Evolutionary conservation across 345 rosid genomes (phyloP).

Genomic region (Syzygium aromaticum): DNA sequence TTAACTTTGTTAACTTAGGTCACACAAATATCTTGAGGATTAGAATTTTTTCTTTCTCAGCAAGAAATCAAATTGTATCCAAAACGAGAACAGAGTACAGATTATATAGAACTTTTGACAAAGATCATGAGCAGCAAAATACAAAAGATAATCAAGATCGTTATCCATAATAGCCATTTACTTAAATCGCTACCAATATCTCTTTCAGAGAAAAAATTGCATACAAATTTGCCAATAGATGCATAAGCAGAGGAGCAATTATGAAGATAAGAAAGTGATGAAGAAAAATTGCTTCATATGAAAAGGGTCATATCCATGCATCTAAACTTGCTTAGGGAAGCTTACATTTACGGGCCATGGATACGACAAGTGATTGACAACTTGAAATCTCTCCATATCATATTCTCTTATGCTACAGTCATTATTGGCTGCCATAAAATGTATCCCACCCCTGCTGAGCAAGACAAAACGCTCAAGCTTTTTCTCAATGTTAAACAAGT

Average conservation of each 20-base stretch:
- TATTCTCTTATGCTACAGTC: constrained; percentile 40
- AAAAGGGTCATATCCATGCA: neutral
- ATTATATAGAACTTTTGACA: too few species aligned
- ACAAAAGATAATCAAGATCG: neutral
- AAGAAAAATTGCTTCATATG: neutral
- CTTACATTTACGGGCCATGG: constrained; percentile 69
- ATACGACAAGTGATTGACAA: constrained; percentile 30
- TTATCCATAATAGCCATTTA: neutral
- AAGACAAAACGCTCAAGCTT: neutral
- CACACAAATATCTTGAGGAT: neutral
- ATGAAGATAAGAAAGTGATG: neutral
- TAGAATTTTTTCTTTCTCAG: neutral
- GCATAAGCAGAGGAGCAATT: neutral
- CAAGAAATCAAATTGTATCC: neutral
- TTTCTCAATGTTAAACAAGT: neutral
- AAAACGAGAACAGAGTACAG: neutral
- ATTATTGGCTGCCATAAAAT: constrained; percentile 48
- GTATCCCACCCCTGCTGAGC: constrained; percentile 44
- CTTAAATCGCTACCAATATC: neutral
- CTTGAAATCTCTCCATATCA: constrained; percentile 47
- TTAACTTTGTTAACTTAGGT: neutral
- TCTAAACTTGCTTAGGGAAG: neutral
- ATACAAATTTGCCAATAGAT: neutral
- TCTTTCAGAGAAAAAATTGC: neutral
- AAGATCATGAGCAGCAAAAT: neutral